Percentiles rank a stretch among this genome's conserved stretches.
These are phyloP conservation scores for Pelargonium exstipulatum DNA, from an alignment of 441 rosid species.

Conservation along the genomic window DNA sequence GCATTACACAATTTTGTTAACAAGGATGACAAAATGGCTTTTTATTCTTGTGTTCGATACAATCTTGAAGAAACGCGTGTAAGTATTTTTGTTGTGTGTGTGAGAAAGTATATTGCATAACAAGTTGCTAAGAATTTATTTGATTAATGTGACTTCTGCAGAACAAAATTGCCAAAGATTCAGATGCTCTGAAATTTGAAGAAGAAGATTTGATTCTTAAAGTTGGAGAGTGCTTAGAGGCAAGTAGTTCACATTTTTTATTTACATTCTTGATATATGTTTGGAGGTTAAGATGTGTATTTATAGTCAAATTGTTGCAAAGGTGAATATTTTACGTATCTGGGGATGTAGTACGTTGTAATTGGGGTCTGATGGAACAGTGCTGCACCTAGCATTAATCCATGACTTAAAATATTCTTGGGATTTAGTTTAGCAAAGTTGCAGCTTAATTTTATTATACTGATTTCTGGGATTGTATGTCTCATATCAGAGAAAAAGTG, in stretches of 20 bases:
- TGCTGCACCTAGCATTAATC: not conserved
- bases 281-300: no score
- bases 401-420: not conserved
- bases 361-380: not conserved
- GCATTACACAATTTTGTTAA: constrained; percentile 86
- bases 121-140: constrained; percentile 17
- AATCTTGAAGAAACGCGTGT: constrained; percentile 96
- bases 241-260: constrained; percentile 31
- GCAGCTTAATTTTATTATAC: not conserved
- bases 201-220: constrained; percentile 78
- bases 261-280: not conserved
- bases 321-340: not conserved
- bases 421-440: not conserved
- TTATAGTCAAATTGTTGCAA: no score
- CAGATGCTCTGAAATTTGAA: constrained; percentile 53
- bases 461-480: not conserved
- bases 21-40: constrained; percentile 94
- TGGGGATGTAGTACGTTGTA: not conserved
- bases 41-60: constrained; percentile 73
- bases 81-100: constrained; percentile 26
- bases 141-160: constrained; percentile 30
- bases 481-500: not conserved
- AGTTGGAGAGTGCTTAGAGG: constrained; percentile 96
- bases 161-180: constrained; percentile 79
- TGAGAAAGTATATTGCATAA: not conserved